Percentiles rank a stretch among this genome's conserved stretches.
phyloP scores from a whole-genome alignment of 139 green algal genomes.

The Coelastrella sp. region DNA sequence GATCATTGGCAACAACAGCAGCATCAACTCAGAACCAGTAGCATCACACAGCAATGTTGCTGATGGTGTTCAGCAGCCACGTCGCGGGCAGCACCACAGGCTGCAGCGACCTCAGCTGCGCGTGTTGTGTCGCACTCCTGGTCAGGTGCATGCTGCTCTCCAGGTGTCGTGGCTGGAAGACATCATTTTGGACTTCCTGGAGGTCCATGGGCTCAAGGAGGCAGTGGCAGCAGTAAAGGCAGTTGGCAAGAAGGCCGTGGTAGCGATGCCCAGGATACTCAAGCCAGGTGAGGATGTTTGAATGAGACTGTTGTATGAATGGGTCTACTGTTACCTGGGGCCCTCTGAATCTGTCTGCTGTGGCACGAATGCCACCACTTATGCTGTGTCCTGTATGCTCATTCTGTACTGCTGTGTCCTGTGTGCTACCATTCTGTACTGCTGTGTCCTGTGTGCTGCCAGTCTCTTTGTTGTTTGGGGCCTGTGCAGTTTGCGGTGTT shows the following conservation, averaged over 20 bases:
- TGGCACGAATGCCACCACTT: no score
- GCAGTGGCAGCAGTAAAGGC: constrained; percentile 64
- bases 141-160: constrained; percentile 75
- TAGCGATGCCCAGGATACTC: neutral
- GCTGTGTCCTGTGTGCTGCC: neutral
- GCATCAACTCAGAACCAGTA: neutral
- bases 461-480: no score
- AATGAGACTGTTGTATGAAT: constrained; percentile 37
- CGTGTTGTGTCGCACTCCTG: constrained; percentile 83
- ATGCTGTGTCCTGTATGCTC: neutral
- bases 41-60: neutral
- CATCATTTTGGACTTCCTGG: constrained; percentile 89
- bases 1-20: neutral
- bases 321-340: neutral
- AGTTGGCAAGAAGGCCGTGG: constrained; percentile 53
- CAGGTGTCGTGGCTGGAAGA: constrained; percentile 79
- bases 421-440: neutral
- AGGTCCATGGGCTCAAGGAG: constrained; percentile 84
- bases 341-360: no score
- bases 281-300: constrained; percentile 30
- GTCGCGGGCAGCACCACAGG: constrained; percentile 19
- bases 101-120: constrained; percentile 41
- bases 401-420: neutral
- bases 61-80: neutral
- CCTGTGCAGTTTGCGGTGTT: no score